Percentiles rank a stretch among this genome's conserved stretches.
Conservation (phyloP, 306 rosid genomes). For the Pueraria montana region DNA sequence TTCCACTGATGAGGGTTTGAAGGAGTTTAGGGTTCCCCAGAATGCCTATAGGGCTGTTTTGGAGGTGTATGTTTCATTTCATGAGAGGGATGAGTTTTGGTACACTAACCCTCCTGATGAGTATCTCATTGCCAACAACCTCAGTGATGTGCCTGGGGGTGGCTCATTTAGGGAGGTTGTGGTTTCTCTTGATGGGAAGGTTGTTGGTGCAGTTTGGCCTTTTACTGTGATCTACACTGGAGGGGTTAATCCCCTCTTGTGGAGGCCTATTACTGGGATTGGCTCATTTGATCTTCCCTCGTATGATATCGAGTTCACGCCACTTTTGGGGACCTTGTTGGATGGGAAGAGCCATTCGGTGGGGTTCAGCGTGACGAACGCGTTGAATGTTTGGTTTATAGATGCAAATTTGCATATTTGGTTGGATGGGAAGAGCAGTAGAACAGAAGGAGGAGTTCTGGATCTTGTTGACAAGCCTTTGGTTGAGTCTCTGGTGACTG, state of each 20-base stretch:
- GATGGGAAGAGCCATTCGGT: constrained; percentile 74
- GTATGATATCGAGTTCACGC: constrained; percentile 90
- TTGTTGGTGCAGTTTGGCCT: constrained; percentile 88
- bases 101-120: constrained; percentile 74
- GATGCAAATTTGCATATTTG: constrained; percentile 94
- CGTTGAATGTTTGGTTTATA: constrained; percentile 86
- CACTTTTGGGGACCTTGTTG: constrained; percentile 69
- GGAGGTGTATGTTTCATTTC: constrained; percentile 92
- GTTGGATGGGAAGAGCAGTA: constrained; percentile 71
- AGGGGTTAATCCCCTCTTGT: constrained; percentile 86
- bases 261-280: constrained; percentile 92
- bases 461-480: constrained; percentile 58
- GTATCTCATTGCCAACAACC: constrained; percentile 69
- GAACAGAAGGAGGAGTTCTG: constrained; percentile 67
- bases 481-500: constrained; percentile 52
- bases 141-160: constrained; percentile 67
- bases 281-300: constrained; percentile 92
- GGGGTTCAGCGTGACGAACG: constrained; percentile 84
- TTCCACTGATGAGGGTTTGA: constrained; percentile 58
- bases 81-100: constrained; percentile 95
- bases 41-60: constrained; percentile 88
- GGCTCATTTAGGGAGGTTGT: constrained; percentile 95
- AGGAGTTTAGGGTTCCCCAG: constrained; percentile 71
- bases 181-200: constrained; percentile 67
- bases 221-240: constrained; percentile 93